Percentiles rank a stretch among this genome's conserved stretches.
Conservation (phyloP, 768 basidiomycete genomes). For the Wakefieldia striispora region DNA sequence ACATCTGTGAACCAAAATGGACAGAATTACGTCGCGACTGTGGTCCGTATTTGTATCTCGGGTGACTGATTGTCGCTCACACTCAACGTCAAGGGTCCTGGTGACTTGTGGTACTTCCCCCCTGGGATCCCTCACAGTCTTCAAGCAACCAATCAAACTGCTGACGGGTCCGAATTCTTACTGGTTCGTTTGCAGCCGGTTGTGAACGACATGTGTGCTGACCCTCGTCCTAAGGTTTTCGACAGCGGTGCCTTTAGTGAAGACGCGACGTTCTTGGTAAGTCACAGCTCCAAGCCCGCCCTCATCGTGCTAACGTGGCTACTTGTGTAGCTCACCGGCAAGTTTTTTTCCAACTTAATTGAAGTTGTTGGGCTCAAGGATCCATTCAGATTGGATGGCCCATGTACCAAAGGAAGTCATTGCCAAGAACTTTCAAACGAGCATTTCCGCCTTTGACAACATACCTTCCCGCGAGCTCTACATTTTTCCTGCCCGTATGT, state of each 20-base stretch:
- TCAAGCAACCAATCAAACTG: slow-evolving; percentile 43
- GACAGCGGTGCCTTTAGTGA: slow-evolving; percentile 45
- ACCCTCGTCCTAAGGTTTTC: slow-evolving; percentile 22
- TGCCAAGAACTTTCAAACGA: slow-evolving; percentile 57
- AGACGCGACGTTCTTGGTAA: slow-evolving; percentile 47
- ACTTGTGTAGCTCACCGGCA: slow-evolving; percentile 9
- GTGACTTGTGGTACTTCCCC: slow-evolving; percentile 58
- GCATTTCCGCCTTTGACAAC: slow-evolving; percentile 46
- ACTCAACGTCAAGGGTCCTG: slow-evolving; percentile 30
- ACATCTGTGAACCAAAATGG: slow-evolving; percentile 48
- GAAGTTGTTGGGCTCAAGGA: neutral
- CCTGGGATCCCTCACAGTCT: slow-evolving; percentile 52
- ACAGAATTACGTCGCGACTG: slow-evolving; percentile 44
- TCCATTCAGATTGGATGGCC: slow-evolving; percentile 51
- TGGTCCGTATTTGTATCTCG: slow-evolving; percentile 31
- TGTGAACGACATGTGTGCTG: neutral
- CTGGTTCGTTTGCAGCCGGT: slow-evolving; percentile 23
- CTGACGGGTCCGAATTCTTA: slow-evolving; percentile 50
- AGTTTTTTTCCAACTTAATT: slow-evolving; percentile 21
- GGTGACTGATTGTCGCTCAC: neutral
- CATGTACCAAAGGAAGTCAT: slow-evolving; percentile 54
- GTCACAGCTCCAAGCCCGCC: neutral
- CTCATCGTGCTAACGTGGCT: neutral
- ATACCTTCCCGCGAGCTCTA: slow-evolving; percentile 53
- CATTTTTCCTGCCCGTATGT: slow-evolving; percentile 42